phyloP scores from a whole-genome alignment of 345 rosid genomes.

The Sisymbrium altissimum region DNA sequence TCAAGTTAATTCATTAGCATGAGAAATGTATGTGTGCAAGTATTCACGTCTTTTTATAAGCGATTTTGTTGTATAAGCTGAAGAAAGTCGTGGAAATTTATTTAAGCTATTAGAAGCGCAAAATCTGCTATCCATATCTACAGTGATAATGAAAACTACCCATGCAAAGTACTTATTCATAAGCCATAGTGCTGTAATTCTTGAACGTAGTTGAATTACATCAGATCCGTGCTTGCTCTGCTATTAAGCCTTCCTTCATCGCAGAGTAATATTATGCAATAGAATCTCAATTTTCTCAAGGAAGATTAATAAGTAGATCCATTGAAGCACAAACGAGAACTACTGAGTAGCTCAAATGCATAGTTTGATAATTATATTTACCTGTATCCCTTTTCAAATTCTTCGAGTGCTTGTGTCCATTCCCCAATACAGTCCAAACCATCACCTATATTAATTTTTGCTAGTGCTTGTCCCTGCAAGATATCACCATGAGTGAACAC shows the following conservation, averaged over 20 bases:
- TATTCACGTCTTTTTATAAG: not conserved
- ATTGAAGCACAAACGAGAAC: not conserved
- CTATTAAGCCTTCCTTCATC: not conserved
- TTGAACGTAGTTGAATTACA: not conserved
- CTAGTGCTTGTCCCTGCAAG: conserved; percentile 85
- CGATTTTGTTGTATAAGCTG: not conserved
- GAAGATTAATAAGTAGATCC: not conserved
- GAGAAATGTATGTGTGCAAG: not conserved
- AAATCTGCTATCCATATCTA: not conserved
- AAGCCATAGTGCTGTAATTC: not conserved
- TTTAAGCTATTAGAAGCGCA: not conserved
- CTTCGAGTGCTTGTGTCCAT: conserved; percentile 67
- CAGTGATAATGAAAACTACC: not conserved
- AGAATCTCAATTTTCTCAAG: not conserved
- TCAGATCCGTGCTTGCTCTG: not conserved
- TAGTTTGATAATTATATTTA: conserved; percentile 28
- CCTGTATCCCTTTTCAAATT: conserved; percentile 82
- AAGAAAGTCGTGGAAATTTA: not conserved
- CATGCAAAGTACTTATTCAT: not conserved
- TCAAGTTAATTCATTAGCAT: conserved; percentile 5
- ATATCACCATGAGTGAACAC: conserved; percentile 26
- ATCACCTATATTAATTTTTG: conserved; percentile 77
- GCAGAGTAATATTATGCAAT: not conserved
- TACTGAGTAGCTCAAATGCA: conserved; percentile 6
- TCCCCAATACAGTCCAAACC: conserved; percentile 69